Base-by-base conservation (phyloP, 441 rosid genomes). In the Gossypium gossypioides region DNA sequence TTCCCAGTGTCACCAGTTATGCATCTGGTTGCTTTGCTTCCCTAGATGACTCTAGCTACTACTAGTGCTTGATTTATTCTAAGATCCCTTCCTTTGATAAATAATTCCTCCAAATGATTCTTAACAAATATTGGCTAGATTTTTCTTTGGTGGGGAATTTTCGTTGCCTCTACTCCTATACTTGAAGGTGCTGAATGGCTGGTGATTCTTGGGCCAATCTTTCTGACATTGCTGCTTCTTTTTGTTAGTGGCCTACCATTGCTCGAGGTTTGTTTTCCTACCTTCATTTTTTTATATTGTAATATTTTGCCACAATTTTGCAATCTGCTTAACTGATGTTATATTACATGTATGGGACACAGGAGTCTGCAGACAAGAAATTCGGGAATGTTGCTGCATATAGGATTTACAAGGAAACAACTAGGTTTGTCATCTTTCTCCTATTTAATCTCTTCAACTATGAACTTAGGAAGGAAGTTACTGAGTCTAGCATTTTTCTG, bases 111-210 rank as follows among this genome's bases (percentile, higher is more conserved):
- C 32, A 4, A 29, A 29, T 29, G 32, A 54, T 37, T 15, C 54
- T 55, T 29, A 32, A 44, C 58, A 34, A 72, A 61, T 74, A 42
- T 21, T 76, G 27, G 3, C 59, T 86, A 94, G 98, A 87, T 94
- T 72, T 73, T 91, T n/a, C 89, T 91, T 0, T 90, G 96, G 93
- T 94, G 98, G 97, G 98, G 96, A 44, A 71, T 94, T 72, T 91
- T 86, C 71, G 86, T 89, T 77, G 92, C 93, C 61, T 72, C 98
- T 34, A 24, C 87, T 42, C 88, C 98, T 16, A 83, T 87, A 50
- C 91, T 94, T 56, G 78, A 83, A 76, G 91, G 89, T 74, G 83
- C 84, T 7, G 93, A 91, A 81, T 94, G 90, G 89, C 93, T 91
- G 46, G 97, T 89, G 15, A 80, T 94, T 71, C 5, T 88, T 1